Conservation (phyloP, 75 land plant genomes). For the Picea sitchensis region DNA sequence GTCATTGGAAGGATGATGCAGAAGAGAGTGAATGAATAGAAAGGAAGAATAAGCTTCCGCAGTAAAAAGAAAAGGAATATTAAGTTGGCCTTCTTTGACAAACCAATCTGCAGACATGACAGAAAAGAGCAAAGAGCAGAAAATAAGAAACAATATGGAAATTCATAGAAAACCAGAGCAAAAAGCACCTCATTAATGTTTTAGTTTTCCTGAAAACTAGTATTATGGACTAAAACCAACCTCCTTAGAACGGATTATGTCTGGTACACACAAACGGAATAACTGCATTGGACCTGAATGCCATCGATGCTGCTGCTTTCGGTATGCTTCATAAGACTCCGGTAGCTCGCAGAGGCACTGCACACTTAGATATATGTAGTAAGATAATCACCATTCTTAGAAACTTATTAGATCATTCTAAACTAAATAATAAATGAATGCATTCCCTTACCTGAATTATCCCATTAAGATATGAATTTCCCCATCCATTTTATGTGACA, state of each 20-base stretch:
- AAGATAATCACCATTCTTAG: no score
- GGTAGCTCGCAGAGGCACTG: conserved; percentile 33
- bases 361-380: not conserved
- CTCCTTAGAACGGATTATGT: conserved; percentile 65
- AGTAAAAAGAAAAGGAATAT: conserved; percentile 80
- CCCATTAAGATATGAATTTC: conserved; percentile 61
- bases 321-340: conserved; percentile 90
- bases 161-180: not conserved
- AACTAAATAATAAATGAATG: no score
- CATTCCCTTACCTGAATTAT: conserved; percentile 25
- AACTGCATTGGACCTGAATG: conserved; percentile 97
- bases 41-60: conserved; percentile 77
- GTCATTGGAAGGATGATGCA: conserved; percentile 91
- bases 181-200: not conserved
- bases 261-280: conserved; percentile 75
- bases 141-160: not conserved
- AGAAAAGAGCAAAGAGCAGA: not conserved
- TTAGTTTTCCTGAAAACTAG: not conserved
- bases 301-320: conserved; percentile 93
- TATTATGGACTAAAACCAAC: no score
- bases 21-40: conserved; percentile 90
- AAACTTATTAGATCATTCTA: no score
- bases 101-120: conserved; percentile 58
- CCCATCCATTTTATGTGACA: conserved; percentile 55
- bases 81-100: conserved; percentile 72